These are phyloP conservation scores for Termitomyces sp. DNA, from an alignment of 1,284 basidiomycete species.

Conservation along the genomic window DNA sequence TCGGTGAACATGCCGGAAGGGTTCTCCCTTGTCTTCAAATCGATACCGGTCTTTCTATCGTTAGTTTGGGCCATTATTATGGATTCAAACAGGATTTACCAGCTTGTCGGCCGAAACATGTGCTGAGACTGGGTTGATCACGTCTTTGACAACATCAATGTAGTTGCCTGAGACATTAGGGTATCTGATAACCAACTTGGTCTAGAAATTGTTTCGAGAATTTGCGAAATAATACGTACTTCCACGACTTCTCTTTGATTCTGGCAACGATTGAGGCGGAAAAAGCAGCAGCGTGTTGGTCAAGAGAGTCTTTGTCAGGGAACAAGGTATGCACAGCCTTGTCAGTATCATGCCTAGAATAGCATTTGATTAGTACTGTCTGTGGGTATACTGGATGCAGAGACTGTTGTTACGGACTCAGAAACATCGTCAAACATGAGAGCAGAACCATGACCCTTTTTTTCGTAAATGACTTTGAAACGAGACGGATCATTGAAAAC, in stretches of 20 bases:
- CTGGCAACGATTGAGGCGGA: slow-evolving; percentile 20
- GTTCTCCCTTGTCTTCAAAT: slow-evolving; percentile 53
- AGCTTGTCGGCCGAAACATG: slow-evolving; percentile 51
- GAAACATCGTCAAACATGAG: slow-evolving; percentile 24
- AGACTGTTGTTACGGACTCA: slow-evolving; percentile 16
- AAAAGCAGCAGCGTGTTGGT: slow-evolving; percentile 27
- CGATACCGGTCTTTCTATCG: slow-evolving; percentile 41
- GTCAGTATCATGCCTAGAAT: slow-evolving; percentile 20
- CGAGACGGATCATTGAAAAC: slow-evolving; percentile 34
- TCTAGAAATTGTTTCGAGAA: background rate
- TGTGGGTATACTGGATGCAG: background rate
- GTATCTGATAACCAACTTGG: slow-evolving; percentile 13
- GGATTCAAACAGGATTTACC: slow-evolving; percentile 26
- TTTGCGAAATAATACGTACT: slow-evolving; percentile 11
- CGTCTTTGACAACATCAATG: slow-evolving; percentile 57
- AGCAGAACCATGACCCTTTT: slow-evolving; percentile 26
- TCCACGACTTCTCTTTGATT: slow-evolving; percentile 28
- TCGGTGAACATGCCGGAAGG: slow-evolving; percentile 48
- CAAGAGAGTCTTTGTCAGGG: slow-evolving; percentile 28
- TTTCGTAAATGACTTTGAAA: slow-evolving; percentile 35
- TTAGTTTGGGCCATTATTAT: background rate
- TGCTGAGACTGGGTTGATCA: slow-evolving; percentile 48
- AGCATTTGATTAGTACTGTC: background rate
- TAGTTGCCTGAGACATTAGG: slow-evolving; percentile 34
- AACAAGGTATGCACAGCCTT: slow-evolving; percentile 28